phyloP scores from a whole-genome alignment of 1,139 yeast species.

The Suhomyces choctaworum region DNA sequence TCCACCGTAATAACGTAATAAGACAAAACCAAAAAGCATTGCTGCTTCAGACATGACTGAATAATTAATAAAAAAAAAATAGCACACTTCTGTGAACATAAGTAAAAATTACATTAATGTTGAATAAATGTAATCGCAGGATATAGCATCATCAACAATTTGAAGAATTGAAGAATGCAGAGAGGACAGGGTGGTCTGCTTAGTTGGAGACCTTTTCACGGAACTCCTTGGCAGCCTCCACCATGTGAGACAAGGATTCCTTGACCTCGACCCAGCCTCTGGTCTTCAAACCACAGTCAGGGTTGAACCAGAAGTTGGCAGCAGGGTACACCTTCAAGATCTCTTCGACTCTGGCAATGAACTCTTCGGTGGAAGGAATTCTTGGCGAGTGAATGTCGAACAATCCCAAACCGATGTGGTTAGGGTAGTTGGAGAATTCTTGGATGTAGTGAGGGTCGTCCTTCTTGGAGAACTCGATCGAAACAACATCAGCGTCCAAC shows the following conservation, averaged over 20 bases:
- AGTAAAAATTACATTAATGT: slow-evolving; percentile 57
- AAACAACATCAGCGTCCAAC: slow-evolving; percentile 98
- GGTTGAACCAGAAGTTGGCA: slow-evolving; percentile 99
- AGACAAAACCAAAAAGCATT: slow-evolving; percentile 15
- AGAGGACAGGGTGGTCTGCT: slow-evolving; percentile 6
- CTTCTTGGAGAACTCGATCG: slow-evolving; percentile 99
- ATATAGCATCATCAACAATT: slow-evolving; percentile 42
- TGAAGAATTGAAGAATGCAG: slow-evolving; percentile 29
- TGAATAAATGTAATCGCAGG: slow-evolving; percentile 58
- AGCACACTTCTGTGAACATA: slow-evolving; percentile 2
- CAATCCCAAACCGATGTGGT: slow-evolving; percentile 99
- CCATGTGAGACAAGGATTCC: slow-evolving; percentile 94
- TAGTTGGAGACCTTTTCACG: slow-evolving; percentile 44
- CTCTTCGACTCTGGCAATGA: slow-evolving; percentile 88
- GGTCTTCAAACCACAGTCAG: slow-evolving; percentile 99
- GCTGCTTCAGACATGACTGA: slow-evolving; percentile 9
- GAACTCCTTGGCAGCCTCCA: slow-evolving; percentile 96
- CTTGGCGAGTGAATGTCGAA: slow-evolving; percentile 99
- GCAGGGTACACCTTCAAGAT: slow-evolving; percentile 97
- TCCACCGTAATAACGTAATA: slow-evolving; percentile 16
- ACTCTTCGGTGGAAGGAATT: slow-evolving; percentile 96
- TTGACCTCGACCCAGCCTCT: slow-evolving; percentile 92
- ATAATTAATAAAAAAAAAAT: slow-evolving; percentile 16
- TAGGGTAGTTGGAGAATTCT: slow-evolving; percentile 97
- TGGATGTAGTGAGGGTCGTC: slow-evolving; percentile 97